Percentiles rank a stretch among this genome's conserved stretches.
Evolutionary conservation across 495 filamentous ascomycete species (phyloP).

Genomic region (Letharia lupina): DNA sequence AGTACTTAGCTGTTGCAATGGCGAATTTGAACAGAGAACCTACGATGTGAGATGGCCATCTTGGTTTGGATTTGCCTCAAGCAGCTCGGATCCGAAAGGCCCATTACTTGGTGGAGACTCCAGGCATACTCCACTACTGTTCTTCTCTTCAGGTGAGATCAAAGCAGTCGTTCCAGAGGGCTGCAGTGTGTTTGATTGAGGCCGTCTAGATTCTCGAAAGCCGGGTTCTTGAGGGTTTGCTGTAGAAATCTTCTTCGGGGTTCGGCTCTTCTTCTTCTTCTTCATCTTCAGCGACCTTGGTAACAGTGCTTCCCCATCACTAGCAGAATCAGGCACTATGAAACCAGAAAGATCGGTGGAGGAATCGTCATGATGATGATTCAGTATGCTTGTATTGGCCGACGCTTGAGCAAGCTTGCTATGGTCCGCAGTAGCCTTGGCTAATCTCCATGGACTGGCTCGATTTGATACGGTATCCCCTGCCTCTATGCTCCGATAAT

Average conservation of each 20-base stretch:
- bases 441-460: conserved; percentile 13
- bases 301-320: conserved; percentile 3
- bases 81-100: background rate
- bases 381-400: background rate
- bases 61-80: background rate
- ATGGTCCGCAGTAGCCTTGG: conserved; percentile 15
- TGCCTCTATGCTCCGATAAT: conserved; percentile 4
- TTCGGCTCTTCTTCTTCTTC: background rate
- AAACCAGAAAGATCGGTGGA: conserved; percentile 30
- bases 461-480: background rate
- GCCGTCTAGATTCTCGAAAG: background rate
- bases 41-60: conserved; percentile 16
- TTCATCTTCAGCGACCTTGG: conserved; percentile 1
- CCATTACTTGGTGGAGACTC: background rate
- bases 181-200: background rate
- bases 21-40: background rate
- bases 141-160: background rate
- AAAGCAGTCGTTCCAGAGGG: background rate
- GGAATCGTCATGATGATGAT: conserved; percentile 15
- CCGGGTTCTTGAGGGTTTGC: background rate
- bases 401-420: conserved; percentile 3
- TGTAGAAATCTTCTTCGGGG: background rate
- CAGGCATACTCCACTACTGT: background rate
- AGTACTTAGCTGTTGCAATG: background rate
- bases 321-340: conserved; percentile 29